These are phyloP conservation scores for Solanum boliviense DNA, from an alignment of 257 asterid species.

Conservation along the genomic window DNA sequence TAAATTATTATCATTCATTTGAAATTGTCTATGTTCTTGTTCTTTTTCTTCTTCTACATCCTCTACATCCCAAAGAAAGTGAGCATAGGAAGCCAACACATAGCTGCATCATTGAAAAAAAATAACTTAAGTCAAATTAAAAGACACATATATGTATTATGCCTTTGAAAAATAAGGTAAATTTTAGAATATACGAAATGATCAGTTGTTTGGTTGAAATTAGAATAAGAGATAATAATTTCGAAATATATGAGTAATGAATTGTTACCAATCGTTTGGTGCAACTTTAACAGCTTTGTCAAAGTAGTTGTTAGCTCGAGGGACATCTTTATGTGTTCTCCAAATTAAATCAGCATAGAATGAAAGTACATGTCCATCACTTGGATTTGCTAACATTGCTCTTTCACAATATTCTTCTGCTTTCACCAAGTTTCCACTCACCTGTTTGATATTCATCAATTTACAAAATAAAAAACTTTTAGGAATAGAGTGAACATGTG, in stretches of 20 bases:
- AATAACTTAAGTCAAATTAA: neutral
- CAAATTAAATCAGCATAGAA: conserved; percentile 42
- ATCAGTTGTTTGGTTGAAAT: neutral
- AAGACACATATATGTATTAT: too few species aligned
- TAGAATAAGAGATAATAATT: neutral
- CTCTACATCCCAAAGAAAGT: conserved; percentile 53
- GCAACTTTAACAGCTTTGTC: conserved; percentile 32
- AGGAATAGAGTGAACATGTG: neutral
- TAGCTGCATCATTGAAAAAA: conserved; percentile 12
- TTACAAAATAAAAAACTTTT: neutral
- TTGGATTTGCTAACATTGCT: conserved; percentile 35
- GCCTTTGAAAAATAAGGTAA: neutral
- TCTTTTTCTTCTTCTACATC: conserved; percentile 2
- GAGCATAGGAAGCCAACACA: conserved; percentile 48
- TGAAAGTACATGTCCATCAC: conserved; percentile 27
- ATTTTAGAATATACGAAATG: neutral
- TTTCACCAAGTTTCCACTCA: conserved; percentile 20
- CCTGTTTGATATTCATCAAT: conserved; percentile 7
- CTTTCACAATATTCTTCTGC: conserved; percentile 49
- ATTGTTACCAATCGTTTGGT: conserved; percentile 34
- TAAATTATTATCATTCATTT: neutral
- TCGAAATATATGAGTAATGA: neutral
- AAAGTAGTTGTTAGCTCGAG: conserved; percentile 29
- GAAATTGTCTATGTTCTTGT: neutral
- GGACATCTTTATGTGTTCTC: conserved; percentile 21